Evolutionary conservation across 1,284 basidiomycete genomes (phyloP).

Genomic region (Ceratobasidium sp.): DNA sequence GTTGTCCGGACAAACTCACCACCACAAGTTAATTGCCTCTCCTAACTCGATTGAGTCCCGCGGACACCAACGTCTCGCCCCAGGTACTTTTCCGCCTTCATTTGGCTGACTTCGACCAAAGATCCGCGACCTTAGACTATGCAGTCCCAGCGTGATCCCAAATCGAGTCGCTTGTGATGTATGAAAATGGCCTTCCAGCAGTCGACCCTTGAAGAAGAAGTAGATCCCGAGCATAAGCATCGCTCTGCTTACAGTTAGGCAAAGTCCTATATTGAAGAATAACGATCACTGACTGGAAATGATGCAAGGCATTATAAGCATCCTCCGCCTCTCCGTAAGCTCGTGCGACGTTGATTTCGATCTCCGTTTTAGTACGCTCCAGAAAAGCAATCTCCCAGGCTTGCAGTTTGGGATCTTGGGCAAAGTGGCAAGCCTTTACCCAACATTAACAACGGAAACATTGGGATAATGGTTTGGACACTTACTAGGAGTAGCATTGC

Average conservation of each 20-base stretch:
- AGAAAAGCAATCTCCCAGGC: neutral
- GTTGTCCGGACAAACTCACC: conserved; percentile 6
- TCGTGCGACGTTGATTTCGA: conserved; percentile 6
- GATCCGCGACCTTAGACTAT: conserved; percentile 14
- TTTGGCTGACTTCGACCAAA: neutral
- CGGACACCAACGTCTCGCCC: neutral
- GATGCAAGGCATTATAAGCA: conserved; percentile 8
- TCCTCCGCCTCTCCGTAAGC: neutral
- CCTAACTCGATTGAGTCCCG: conserved; percentile 20
- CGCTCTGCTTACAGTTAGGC: neutral
- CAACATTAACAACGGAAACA: too few relatives aligned
- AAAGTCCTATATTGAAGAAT: neutral
- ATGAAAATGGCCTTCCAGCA: conserved; percentile 75
- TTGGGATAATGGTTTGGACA: too few relatives aligned
- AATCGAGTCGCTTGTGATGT: conserved; percentile 57
- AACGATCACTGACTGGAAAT: conserved; percentile 6
- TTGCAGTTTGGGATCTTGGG: neutral
- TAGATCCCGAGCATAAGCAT: conserved; percentile 50
- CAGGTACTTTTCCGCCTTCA: neutral
- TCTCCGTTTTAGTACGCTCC: conserved; percentile 4
- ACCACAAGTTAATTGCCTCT: conserved; percentile 30
- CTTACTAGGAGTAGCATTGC: conserved; percentile 18
- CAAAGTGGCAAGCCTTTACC: conserved; percentile 21
- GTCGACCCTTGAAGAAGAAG: conserved; percentile 72
- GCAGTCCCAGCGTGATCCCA: neutral